Percentiles rank a stretch among this genome's conserved stretches.
Evolutionary conservation across 148 eudicot species (phyloP).

Genomic region (Bassia scoparia): DNA sequence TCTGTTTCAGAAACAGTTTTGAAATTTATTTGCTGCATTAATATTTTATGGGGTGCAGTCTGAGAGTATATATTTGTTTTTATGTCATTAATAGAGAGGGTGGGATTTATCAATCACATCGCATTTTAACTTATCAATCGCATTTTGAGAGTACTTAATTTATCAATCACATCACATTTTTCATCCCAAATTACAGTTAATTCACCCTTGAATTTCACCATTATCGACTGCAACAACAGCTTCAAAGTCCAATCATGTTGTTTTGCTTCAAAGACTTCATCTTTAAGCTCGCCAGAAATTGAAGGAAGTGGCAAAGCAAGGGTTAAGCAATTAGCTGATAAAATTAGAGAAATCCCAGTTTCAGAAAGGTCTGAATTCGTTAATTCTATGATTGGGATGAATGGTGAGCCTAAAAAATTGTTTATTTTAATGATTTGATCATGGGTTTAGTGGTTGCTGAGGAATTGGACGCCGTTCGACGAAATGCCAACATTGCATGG

Average conservation of each 20-base stretch:
- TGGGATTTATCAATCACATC: no score
- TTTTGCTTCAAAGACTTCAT: not conserved
- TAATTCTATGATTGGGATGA: conserved; percentile 21
- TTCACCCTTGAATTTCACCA: conserved; percentile 14
- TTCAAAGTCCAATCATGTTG: not conserved
- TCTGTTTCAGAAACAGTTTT: not conserved
- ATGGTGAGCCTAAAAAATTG: conserved; percentile 31
- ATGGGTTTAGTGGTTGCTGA: conserved; percentile 40
- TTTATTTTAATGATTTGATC: conserved; percentile 46
- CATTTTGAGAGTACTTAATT: no score
- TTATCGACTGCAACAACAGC: not conserved
- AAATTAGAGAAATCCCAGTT: conserved; percentile 33
- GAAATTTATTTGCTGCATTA: no score
- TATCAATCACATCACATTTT: not conserved
- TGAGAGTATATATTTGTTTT: no score
- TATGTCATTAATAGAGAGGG: not conserved
- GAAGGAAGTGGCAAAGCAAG: conserved; percentile 11
- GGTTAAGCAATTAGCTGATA: conserved; percentile 25
- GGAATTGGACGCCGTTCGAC: conserved; percentile 48
- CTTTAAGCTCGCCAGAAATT: not conserved
- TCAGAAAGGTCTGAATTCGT: conserved; percentile 28
- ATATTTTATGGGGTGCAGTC: no score
- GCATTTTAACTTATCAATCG: no score
- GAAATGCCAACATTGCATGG: conserved; percentile 33
- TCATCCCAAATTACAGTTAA: not conserved